Conservation (phyloP, 1,284 basidiomycete species). For the Sanguinoderma infundibulare region DNA sequence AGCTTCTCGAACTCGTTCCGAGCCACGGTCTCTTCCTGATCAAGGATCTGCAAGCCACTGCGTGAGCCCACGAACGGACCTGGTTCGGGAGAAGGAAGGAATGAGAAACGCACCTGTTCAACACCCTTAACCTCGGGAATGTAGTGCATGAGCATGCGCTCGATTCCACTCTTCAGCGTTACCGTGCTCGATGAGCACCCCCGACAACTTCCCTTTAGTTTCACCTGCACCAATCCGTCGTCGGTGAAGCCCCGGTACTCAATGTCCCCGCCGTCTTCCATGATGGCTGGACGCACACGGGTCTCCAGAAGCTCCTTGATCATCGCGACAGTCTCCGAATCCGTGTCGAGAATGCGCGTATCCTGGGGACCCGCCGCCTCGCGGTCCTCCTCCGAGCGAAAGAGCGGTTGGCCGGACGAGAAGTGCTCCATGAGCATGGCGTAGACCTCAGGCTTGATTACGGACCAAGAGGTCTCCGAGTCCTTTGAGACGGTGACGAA, state of each 20-base stretch:
- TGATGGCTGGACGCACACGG: constrained; percentile 93
- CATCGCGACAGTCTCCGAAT: constrained; percentile 98
- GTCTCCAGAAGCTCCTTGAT: constrained; percentile 98
- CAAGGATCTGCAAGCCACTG: constrained; percentile 71
- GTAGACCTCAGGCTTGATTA: constrained; percentile 98
- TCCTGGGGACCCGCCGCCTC: constrained; percentile 89
- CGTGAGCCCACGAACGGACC: background rate
- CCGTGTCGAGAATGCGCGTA: constrained; percentile 94
- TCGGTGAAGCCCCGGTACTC: constrained; percentile 81
- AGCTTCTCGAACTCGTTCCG: constrained; percentile 92
- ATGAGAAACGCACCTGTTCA: constrained; percentile 73
- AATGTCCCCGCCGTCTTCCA: constrained; percentile 93
- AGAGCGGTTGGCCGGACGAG: constrained; percentile 85
- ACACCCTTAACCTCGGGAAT: constrained; percentile 98
- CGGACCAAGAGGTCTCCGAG: constrained; percentile 83
- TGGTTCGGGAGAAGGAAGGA: background rate
- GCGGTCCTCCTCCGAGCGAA: constrained; percentile 78
- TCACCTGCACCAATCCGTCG: constrained; percentile 69
- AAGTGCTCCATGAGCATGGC: constrained; percentile 99
- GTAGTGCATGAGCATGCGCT: constrained; percentile 99
- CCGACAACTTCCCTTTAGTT: constrained; percentile 95
- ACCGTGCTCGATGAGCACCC: constrained; percentile 94
- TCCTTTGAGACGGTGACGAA: constrained; percentile 98
- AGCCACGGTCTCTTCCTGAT: constrained; percentile 89
- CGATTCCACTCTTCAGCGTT: constrained; percentile 94